A percentile compares a stretch with the other conserved stretches of the same genome.
Conservation (phyloP, 1,284 basidiomycete species). For the Pseudozyma thailandica region DNA sequence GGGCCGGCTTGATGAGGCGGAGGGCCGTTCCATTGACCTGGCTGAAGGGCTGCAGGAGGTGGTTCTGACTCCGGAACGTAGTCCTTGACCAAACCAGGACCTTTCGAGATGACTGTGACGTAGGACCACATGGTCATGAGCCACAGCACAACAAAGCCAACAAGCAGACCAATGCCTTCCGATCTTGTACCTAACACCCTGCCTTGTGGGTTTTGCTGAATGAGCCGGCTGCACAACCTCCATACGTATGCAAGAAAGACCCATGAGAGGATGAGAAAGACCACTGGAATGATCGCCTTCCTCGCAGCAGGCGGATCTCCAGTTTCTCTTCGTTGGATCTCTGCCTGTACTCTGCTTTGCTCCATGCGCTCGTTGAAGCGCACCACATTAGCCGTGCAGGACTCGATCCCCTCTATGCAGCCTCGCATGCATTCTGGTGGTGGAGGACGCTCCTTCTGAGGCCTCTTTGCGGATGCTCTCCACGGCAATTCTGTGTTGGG, state of each 20-base stretch:
- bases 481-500: not conserved
- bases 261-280: conserved; percentile 56
- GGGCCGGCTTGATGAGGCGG: not conserved
- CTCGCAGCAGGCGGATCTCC: conserved; percentile 40
- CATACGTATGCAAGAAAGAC: conserved; percentile 59
- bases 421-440: conserved; percentile 48
- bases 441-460: conserved; percentile 19
- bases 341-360: conserved; percentile 18
- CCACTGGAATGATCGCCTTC: conserved; percentile 53
- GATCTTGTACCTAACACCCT: conserved; percentile 30
- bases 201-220: conserved; percentile 37
- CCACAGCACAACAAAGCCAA: conserved; percentile 56
- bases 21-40: not conserved
- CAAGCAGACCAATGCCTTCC: conserved; percentile 55
- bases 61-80: conserved; percentile 39
- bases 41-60: not conserved
- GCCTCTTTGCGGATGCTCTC: not conserved
- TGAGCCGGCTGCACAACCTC: conserved; percentile 49
- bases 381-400: conserved; percentile 34
- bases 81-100: conserved; percentile 61
- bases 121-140: conserved; percentile 62
- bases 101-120: conserved; percentile 46
- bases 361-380: conserved; percentile 53
- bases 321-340: conserved; percentile 22
- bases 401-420: conserved; percentile 42